Evolutionary conservation across 2,329 filamentous ascomycete genomes (phyloP).

Genomic region (Scedosporium minutisporum): DNA sequence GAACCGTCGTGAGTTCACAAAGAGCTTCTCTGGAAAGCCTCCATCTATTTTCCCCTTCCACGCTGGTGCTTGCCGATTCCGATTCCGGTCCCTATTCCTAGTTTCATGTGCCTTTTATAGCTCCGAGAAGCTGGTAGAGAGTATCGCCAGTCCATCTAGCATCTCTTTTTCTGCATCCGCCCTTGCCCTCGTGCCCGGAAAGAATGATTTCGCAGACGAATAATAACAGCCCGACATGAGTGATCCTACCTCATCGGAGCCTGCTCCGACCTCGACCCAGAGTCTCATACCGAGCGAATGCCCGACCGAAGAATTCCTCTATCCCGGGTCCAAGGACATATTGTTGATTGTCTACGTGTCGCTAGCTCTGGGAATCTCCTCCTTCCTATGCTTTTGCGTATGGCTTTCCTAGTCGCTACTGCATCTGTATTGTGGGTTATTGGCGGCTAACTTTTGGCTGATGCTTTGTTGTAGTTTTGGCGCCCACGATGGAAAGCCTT

Average conservation of each 20-base stretch:
- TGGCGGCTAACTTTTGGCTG: conserved; percentile 15
- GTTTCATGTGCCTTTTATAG: no score
- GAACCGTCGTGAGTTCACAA: no score
- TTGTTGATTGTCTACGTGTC: conserved; percentile 38
- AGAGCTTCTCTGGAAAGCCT: no score
- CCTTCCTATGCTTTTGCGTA: conserved; percentile 71
- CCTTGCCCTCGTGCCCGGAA: neutral
- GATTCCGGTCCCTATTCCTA: no score
- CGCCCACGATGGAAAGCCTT: conserved; percentile 86
- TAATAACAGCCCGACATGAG: neutral
- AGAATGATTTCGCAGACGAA: neutral
- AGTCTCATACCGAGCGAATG: conserved; percentile 7
- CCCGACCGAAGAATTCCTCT: conserved; percentile 9
- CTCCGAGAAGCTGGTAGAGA: no score
- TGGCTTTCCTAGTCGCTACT: conserved; percentile 17
- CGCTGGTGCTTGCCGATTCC: no score
- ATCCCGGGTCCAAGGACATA: conserved; percentile 11
- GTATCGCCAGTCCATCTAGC: no score
- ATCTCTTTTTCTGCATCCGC: neutral
- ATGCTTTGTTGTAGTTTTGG: conserved; percentile 48
- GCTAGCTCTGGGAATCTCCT: conserved; percentile 55
- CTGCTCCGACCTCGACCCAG: neutral
- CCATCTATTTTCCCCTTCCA: no score
- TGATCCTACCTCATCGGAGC: neutral
- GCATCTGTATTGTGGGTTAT: conserved; percentile 6